phyloP scores from a whole-genome alignment of 164 flowering plant species.

The Vitis amurensis region DNA sequence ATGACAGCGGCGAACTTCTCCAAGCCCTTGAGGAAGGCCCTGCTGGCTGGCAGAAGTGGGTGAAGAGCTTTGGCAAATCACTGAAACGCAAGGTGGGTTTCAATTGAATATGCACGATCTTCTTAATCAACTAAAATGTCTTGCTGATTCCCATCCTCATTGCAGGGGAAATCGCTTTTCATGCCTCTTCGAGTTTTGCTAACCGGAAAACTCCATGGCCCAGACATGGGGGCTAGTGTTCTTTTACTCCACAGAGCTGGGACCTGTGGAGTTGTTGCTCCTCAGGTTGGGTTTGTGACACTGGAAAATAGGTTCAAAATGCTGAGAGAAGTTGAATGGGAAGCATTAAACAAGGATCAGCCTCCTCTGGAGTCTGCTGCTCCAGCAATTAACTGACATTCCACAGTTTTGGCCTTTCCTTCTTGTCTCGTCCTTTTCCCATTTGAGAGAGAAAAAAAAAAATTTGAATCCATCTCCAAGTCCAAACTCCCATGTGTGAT shows the following conservation, averaged over 20 bases:
- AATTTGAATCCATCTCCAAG: too few species aligned
- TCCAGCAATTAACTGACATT: constrained; percentile 26
- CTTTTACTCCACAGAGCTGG: constrained; percentile 74
- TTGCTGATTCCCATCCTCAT: neutral
- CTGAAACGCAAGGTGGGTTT: constrained; percentile 78
- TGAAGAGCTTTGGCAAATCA: constrained; percentile 83
- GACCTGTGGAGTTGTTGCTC: constrained; percentile 41
- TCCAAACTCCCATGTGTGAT: too few species aligned
- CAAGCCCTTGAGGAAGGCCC: constrained; percentile 79
- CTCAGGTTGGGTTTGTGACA: constrained; percentile 58
- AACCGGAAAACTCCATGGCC: constrained; percentile 96
- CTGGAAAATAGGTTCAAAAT: constrained; percentile 68
- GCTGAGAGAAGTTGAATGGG: constrained; percentile 71
- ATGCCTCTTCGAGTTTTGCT: constrained; percentile 90
- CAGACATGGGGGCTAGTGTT: constrained; percentile 75
- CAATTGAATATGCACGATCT: neutral
- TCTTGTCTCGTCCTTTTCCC: too few species aligned
- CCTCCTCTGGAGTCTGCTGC: constrained; percentile 41
- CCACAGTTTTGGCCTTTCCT: constrained; percentile 14
- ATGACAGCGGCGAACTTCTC: constrained; percentile 78
- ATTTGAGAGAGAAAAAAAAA: too few species aligned
- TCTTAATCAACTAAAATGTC: neutral
- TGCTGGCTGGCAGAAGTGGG: constrained; percentile 92
- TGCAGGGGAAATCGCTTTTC: constrained; percentile 92
- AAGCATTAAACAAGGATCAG: constrained; percentile 43